Evolutionary conservation across 306 rosid genomes (phyloP).

Genomic region (Sesbania bispinosa): DNA sequence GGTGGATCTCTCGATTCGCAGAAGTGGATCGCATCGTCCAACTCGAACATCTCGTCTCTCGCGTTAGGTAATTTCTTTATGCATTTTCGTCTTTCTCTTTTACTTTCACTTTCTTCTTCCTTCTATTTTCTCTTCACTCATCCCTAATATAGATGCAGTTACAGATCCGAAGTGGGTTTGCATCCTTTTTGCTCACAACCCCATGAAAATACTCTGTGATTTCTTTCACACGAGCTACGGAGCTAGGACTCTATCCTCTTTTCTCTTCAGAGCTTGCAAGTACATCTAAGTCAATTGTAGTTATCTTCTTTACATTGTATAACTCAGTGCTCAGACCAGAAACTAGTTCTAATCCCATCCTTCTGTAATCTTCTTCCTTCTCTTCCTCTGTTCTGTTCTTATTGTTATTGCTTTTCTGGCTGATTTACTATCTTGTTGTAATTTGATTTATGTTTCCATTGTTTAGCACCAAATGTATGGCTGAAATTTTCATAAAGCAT

Average conservation of each 20-base stretch:
- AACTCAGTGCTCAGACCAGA: constrained; percentile 85
- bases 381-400: constrained; percentile 60
- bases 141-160: no score
- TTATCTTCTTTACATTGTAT: constrained; percentile 82
- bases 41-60: no score
- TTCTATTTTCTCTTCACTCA: no score
- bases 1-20: no score
- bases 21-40: no score
- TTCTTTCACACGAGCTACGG: constrained; percentile 78
- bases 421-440: no score
- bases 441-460: no score
- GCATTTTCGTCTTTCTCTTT: no score
- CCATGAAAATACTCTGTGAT: constrained; percentile 94
- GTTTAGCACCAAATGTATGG: no score
- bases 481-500: no score
- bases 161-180: constrained; percentile 70
- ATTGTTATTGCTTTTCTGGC: constrained; percentile 57
- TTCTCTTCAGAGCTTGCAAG: constrained; percentile 69
- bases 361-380: constrained; percentile 73
- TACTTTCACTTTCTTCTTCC: no score
- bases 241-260: constrained; percentile 59
- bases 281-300: constrained; percentile 77
- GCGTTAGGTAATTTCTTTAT: no score
- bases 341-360: constrained; percentile 87
- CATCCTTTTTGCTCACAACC: constrained; percentile 79